Base-by-base conservation (phyloP, 208 protist genomes). In the Novymonas esmeraldas region DNA sequence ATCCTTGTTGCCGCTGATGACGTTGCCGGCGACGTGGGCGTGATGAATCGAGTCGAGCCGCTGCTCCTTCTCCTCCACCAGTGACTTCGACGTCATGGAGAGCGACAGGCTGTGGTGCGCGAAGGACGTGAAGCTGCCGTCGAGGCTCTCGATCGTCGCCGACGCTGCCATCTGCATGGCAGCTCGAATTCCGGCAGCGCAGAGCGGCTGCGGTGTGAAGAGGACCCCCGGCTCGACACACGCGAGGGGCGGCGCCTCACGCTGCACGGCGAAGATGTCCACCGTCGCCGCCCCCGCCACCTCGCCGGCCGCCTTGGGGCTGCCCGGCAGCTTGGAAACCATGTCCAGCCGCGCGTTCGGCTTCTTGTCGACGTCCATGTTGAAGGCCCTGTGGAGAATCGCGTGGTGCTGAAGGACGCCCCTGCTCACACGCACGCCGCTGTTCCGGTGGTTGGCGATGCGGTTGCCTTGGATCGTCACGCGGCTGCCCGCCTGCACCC, bases 401-500 rank as follows among this genome's bases (percentile, higher is more conserved):
- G 61, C 60, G 51, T 94, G 82, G 41, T 91, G 86, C n/a, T 83
- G 59, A 22, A 75, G n/a, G 0, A 92, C 54, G 13, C 84, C 80
- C 39, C 63, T 74, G 0, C 81, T 84, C 49, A 82, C 65, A 28
- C 85, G 71, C 16, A 96, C 78, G 24, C 90, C 90, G n/a, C 78
- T 39, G 60, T 93, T 82, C 18, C 46, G 55, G 64, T 96, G 74
- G 2, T 60, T 58, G 48, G 78, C 68, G 14, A 96, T 83, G 36
- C 64, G 36, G 71, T 82, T 93, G 16, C 63, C 73, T 4, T 45
- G 49, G 6, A 96, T 36, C 11, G 79, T 80, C 2, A 82, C 82
- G 60, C 79, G 79, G 44, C 82, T 91, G 39, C 82, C 88, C 9
- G 78, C 65, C 52, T 85, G 82, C 9, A 94, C 51, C 88, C 88